These are phyloP conservation scores for Vanilla planifolia DNA, from an alignment of 106 monocot genomes.

Conservation along the genomic window DNA sequence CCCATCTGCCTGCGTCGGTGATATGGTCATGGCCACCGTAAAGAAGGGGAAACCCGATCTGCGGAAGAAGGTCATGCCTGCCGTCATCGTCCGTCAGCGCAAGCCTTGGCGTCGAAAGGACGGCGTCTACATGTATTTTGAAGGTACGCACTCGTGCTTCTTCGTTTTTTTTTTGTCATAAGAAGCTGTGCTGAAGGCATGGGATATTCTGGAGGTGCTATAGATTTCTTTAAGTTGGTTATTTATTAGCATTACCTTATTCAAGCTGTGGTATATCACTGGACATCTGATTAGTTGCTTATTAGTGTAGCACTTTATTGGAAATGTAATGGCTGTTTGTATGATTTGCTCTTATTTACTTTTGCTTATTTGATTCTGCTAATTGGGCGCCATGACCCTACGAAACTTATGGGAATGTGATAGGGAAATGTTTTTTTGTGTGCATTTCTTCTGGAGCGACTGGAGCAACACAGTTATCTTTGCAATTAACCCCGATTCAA, in stretches of 20 bases:
- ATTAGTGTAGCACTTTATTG: not conserved
- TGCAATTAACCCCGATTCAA: too few species aligned
- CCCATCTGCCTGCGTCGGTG: slow-evolving; percentile 25
- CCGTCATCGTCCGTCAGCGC: slow-evolving; percentile 21
- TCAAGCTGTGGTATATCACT: not conserved
- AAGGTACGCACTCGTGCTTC: slow-evolving; percentile 7
- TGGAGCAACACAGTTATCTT: too few species aligned
- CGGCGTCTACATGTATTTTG: slow-evolving; percentile 28
- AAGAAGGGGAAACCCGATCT: slow-evolving; percentile 30
- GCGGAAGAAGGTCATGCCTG: slow-evolving; percentile 30
- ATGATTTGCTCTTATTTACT: too few species aligned
- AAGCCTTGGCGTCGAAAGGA: slow-evolving; percentile 31
- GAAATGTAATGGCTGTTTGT: too few species aligned
- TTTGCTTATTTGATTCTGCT: too few species aligned
- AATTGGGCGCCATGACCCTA: too few species aligned
- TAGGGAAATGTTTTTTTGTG: too few species aligned
- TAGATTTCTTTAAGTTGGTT: not conserved
- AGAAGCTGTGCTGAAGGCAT: not conserved
- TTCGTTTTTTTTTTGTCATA: not conserved
- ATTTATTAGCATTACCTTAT: not conserved
- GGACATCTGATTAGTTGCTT: not conserved
- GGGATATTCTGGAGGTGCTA: not conserved
- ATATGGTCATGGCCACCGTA: slow-evolving; percentile 28
- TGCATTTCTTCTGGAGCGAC: too few species aligned
- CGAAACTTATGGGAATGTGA: too few species aligned